phyloP scores from a whole-genome alignment of 495 filamentous ascomycete species.

The Penicillium malachiteum region DNA sequence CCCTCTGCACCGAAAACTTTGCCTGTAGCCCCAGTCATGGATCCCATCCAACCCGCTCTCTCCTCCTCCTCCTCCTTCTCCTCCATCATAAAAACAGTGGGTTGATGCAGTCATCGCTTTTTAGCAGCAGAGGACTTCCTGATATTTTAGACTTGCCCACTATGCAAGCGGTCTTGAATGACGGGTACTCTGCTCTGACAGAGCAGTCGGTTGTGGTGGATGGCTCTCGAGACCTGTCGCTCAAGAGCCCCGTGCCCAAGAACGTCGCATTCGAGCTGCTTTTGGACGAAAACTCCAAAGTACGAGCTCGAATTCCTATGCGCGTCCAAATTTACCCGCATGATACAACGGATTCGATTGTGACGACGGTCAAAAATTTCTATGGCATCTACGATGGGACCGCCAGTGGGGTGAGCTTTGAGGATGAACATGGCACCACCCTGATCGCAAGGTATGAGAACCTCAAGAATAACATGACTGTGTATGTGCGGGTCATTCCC shows the following conservation, averaged over 20 bases:
- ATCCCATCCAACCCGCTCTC: conserved; percentile 25
- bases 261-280: conserved; percentile 84
- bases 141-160: conserved; percentile 26
- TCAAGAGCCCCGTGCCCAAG: conserved; percentile 62
- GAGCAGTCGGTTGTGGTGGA: conserved; percentile 34
- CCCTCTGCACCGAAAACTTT: conserved; percentile 24
- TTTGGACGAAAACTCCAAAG: conserved; percentile 68
- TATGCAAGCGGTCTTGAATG: conserved; percentile 44
- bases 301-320: conserved; percentile 80
- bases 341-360: conserved; percentile 93
- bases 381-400: conserved; percentile 83
- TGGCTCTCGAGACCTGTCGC: conserved; percentile 45
- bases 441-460: conserved; percentile 96
- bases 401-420: conserved; percentile 80
- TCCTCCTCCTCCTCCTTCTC: conserved; percentile 2
- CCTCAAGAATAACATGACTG: conserved; percentile 81
- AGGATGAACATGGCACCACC: conserved; percentile 80
- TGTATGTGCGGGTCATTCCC: conserved; percentile 80
- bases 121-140: conserved; percentile 34
- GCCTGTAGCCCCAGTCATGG: conserved; percentile 23
- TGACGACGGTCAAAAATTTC: conserved; percentile 96
- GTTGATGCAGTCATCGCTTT: conserved; percentile 42
- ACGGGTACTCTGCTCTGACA: conserved; percentile 41
- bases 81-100: conserved; percentile 34
- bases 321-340: conserved; percentile 88